Conservation (phyloP, 176 grass and related monocot genomes). For the Juncus inflexus region DNA sequence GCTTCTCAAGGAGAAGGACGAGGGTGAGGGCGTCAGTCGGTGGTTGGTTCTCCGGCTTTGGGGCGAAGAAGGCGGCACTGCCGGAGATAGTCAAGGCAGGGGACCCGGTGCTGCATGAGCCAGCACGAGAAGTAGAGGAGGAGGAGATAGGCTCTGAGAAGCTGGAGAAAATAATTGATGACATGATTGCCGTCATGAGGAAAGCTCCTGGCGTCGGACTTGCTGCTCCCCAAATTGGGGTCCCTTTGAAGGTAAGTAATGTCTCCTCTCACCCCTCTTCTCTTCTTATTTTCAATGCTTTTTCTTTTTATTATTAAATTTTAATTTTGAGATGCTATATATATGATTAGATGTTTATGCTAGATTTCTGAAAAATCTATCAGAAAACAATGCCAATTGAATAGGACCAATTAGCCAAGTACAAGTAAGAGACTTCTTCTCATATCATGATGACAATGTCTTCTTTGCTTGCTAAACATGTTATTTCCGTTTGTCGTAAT, state of each 20-base stretch:
- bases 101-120: slow-evolving; percentile 87
- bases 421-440: no score
- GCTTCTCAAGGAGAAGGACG: not conserved
- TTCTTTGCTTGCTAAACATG: no score
- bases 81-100: slow-evolving; percentile 78
- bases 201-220: slow-evolving; percentile 80
- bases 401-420: no score
- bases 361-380: no score
- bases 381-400: no score
- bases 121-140: slow-evolving; percentile 35
- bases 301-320: not conserved
- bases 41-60: slow-evolving; percentile 27
- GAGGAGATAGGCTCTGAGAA: slow-evolving; percentile 60
- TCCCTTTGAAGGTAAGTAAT: slow-evolving; percentile 49
- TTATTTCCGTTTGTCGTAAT: no score
- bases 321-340: no score
- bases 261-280: slow-evolving; percentile 4
- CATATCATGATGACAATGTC: no score
- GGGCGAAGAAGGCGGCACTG: slow-evolving; percentile 28
- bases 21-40: slow-evolving; percentile 10
- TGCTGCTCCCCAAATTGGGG: slow-evolving; percentile 83
- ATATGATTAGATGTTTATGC: not conserved
- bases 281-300: not conserved
- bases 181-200: slow-evolving; percentile 82
- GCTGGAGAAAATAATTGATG: slow-evolving; percentile 70